Percentiles rank a stretch among this genome's conserved stretches.
Conservation (phyloP, 2,329 filamentous ascomycete species). For the Ophiostoma montium region DNA sequence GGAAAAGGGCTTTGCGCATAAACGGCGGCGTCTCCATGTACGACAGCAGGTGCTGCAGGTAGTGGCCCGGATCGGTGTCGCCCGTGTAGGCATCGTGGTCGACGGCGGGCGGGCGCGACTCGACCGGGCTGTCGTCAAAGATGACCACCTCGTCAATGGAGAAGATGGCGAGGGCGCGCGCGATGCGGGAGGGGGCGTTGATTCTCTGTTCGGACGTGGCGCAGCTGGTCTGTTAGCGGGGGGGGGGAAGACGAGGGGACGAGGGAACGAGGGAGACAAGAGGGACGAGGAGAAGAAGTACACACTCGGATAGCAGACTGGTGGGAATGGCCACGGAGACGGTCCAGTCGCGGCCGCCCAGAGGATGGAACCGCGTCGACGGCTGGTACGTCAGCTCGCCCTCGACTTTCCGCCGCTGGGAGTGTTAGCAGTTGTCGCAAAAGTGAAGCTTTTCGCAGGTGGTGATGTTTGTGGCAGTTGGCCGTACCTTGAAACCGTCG, state of each 20-base stretch:
- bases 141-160: conserved; percentile 73
- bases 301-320: conserved; percentile 65
- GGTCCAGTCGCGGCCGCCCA: conserved; percentile 53
- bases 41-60: conserved; percentile 62
- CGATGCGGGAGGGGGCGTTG: conserved; percentile 57
- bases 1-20: conserved; percentile 62
- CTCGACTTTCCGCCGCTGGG: conserved; percentile 35
- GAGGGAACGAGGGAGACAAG: too few relatives aligned
- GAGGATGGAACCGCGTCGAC: conserved; percentile 53
- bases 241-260: too few relatives aligned
- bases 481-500: conserved; percentile 14
- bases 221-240: conserved; percentile 36
- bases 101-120: conserved; percentile 30
- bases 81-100: conserved; percentile 48
- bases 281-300: too few relatives aligned
- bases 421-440: background rate
- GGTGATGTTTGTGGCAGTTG: background rate
- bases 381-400: conserved; percentile 43
- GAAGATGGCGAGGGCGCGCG: conserved; percentile 70
- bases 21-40: conserved; percentile 79
- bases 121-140: conserved; percentile 53
- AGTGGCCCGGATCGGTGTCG: conserved; percentile 63
- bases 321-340: conserved; percentile 66
- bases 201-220: conserved; percentile 64
- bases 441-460: background rate